Base-by-base conservation (phyloP, 805 yeast genomes). In the Candida krabiensis region DNA sequence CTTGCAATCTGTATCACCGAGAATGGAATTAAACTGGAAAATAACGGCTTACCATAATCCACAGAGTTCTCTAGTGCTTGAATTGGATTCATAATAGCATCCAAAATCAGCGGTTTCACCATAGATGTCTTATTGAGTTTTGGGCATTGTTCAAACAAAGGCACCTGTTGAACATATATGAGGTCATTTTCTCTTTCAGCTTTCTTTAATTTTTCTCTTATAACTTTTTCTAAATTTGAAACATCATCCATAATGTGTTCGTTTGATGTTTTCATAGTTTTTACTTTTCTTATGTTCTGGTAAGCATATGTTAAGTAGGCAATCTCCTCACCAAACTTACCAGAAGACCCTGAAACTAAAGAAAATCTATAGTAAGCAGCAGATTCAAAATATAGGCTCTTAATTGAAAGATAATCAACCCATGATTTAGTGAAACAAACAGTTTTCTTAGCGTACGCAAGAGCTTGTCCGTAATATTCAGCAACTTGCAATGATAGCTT, bases 131-230 rank as follows among this genome's bases (percentile, higher is more conserved):
- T 73, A 2, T 61, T 53, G 3, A 80, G 64, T 0, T 66, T 50
- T 0, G 75, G 66, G 2, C 79, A 48, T 2, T 68, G 64, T 0
- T 53, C 41, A 6, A 47, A 52, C 1, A 44, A 49, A 0, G 95
- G 95, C 0, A 87, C 79, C 2, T 67, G 63, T 41, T 84, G 81
- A 27, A 86, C 61, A 58, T 87, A 86, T 5, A 90, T 80, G 49
- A 88, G 66, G 52, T 88, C 90, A 55, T 89, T 89, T 47, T 89
- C 96, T 47, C 80, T 73, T 46, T 84, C 88, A 0, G 90, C 77
- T 3, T 73, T 66, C 13, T 67, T 61, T 8, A 82, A 52, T 1
- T 71, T 67, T 1, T 67, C 70, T 8, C 61, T 54, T 1, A 85
- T 66, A 2, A 70, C 68, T 3, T 58, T 56, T 1, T 57, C 46